Conservation (phyloP, 2,329 filamentous ascomycete genomes). For the Cladosporium sp. region DNA sequence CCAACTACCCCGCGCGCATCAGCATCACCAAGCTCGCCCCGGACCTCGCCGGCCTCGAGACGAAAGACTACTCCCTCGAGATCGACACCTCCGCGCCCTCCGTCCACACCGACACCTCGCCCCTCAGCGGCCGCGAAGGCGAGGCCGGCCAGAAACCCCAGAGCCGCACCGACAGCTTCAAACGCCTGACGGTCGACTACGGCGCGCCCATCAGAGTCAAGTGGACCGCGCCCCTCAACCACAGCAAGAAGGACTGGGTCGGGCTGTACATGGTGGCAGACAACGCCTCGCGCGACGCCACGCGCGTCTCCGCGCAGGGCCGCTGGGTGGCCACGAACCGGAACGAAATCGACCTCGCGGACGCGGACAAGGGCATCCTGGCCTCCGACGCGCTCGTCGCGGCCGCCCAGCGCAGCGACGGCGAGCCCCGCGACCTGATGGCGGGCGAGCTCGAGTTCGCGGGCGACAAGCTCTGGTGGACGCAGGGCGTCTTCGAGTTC, state of each 20-base stretch:
- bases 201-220: conserved; percentile 82
- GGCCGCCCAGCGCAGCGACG: conserved; percentile 38
- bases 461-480: conserved; percentile 97
- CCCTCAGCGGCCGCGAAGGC: conserved; percentile 58
- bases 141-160: conserved; percentile 61
- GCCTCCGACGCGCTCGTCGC: conserved; percentile 57
- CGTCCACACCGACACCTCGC: conserved; percentile 10
- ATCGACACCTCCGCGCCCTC: conserved; percentile 58
- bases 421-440: conserved; percentile 53
- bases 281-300: conserved; percentile 78
- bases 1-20: conserved; percentile 78
- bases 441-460: conserved; percentile 79
- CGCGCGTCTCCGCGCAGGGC: conserved; percentile 76
- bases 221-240: conserved; percentile 83
- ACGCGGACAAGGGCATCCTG: conserved; percentile 70
- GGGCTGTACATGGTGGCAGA: conserved; percentile 94
- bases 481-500: conserved; percentile 91
- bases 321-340: conserved; percentile 80
- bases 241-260: conserved; percentile 90
- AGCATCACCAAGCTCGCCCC: conserved; percentile 73
- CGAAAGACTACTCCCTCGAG: conserved; percentile 70
- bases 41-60: conserved; percentile 72
- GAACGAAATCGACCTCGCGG: conserved; percentile 67
- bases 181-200: conserved; percentile 78
- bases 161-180: conserved; percentile 53